Conservation (phyloP, 1,284 basidiomycete genomes). For the Leccinum griseonigrum region DNA sequence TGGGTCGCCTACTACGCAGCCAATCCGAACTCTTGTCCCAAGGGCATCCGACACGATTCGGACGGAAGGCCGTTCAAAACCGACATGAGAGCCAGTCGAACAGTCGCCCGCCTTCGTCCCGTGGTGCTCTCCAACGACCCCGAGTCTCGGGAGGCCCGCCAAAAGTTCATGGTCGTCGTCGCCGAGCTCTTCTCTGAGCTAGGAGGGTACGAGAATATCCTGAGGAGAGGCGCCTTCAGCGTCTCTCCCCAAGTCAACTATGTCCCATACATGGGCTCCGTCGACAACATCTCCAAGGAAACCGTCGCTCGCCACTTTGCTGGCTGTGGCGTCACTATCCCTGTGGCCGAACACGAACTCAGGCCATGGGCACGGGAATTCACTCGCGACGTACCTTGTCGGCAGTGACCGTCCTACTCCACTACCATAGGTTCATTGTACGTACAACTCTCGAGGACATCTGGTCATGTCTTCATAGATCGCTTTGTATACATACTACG, state of each 20-base stretch:
- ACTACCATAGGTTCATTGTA: slow-evolving; percentile 16
- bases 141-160: slow-evolving; percentile 32
- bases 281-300: slow-evolving; percentile 28
- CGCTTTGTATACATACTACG: background rate
- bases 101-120: slow-evolving; percentile 43
- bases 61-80: slow-evolving; percentile 37
- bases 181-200: slow-evolving; percentile 38
- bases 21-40: slow-evolving; percentile 43
- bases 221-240: slow-evolving; percentile 35
- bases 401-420: slow-evolving; percentile 6
- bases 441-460: slow-evolving; percentile 19
- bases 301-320: slow-evolving; percentile 40
- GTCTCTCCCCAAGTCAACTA: slow-evolving; percentile 34
- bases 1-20: slow-evolving; percentile 43
- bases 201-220: slow-evolving; percentile 35
- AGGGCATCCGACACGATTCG: slow-evolving; percentile 41
- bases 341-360: slow-evolving; percentile 36
- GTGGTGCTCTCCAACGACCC: slow-evolving; percentile 28
- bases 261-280: slow-evolving; percentile 24
- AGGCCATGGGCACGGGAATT: slow-evolving; percentile 43
- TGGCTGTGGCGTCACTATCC: slow-evolving; percentile 36
- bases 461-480: slow-evolving; percentile 28
- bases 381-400: slow-evolving; percentile 29
- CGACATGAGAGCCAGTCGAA: slow-evolving; percentile 43
- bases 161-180: slow-evolving; percentile 38